These are phyloP conservation scores for Blumeriella jaapii DNA, from an alignment of 2,329 filamentous ascomycete genomes.

Conservation along the genomic window DNA sequence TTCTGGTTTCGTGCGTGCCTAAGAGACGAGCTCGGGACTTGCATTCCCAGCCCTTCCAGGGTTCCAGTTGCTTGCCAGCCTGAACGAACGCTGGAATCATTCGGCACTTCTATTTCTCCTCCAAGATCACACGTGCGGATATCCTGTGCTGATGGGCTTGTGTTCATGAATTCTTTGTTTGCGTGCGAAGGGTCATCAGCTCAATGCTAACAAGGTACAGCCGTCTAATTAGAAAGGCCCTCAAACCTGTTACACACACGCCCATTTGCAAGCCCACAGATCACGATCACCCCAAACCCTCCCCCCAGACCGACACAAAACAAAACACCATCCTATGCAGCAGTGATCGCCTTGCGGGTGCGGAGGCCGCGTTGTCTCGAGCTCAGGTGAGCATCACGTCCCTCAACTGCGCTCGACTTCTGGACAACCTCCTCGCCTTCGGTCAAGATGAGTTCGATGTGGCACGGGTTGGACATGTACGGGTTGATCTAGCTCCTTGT, in stretches of 20 bases:
- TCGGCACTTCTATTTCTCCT: too few relatives aligned
- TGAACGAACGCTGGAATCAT: too few relatives aligned
- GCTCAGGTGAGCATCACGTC: constrained; percentile 61
- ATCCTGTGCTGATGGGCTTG: too few relatives aligned
- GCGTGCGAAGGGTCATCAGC: constrained; percentile 18
- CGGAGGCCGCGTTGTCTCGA: constrained; percentile 82
- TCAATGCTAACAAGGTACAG: constrained; percentile 26
- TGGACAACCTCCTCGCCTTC: constrained; percentile 93
- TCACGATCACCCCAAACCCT: too few relatives aligned
- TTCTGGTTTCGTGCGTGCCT: too few relatives aligned
- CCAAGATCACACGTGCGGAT: too few relatives aligned
- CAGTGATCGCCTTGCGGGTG: constrained; percentile 51
- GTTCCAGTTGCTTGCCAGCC: too few relatives aligned
- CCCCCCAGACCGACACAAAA: constrained; percentile 21
- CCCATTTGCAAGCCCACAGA: constrained; percentile 21
- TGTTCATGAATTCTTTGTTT: constrained; percentile 13
- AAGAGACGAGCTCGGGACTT: too few relatives aligned
- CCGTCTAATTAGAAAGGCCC: constrained; percentile 17
- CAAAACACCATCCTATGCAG: constrained; percentile 40
- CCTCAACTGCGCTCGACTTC: constrained; percentile 65
- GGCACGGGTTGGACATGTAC: constrained; percentile 99
- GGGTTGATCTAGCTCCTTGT: constrained; percentile 73
- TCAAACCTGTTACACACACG: constrained; percentile 18
- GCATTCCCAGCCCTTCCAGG: too few relatives aligned
- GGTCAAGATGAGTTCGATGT: constrained; percentile 99